These are phyloP conservation scores for Globisporangium nagaii DNA, from an alignment of 352 stramenopile genomes.

Conservation along the genomic window DNA sequence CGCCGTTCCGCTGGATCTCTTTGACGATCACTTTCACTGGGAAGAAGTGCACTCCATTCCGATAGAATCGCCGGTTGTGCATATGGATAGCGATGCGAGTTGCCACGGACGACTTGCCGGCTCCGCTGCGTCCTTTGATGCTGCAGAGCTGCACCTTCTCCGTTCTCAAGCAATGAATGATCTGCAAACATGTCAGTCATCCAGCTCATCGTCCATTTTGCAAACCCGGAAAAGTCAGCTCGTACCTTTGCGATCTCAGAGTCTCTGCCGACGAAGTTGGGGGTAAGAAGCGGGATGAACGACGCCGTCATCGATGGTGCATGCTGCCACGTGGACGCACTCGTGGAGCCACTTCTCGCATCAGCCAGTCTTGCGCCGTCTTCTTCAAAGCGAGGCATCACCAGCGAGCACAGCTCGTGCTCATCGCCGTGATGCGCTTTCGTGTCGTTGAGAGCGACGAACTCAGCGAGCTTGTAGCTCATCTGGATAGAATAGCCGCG, in stretches of 20 bases:
- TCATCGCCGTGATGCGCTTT: constrained; percentile 15
- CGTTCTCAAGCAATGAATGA: constrained; percentile 19
- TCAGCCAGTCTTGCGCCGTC: constrained; percentile 18
- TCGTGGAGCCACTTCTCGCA: constrained; percentile 1
- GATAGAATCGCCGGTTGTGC: constrained; percentile 33
- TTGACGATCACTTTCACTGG: constrained; percentile 34
- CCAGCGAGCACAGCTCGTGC: constrained; percentile 28
- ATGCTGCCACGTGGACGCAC: constrained; percentile 13
- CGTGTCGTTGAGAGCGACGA: constrained; percentile 38
- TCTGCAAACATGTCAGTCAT: constrained; percentile 12
- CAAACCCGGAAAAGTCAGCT: background rate
- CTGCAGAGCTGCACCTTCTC: constrained; percentile 44
- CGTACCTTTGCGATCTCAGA: constrained; percentile 37
- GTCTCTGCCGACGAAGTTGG: constrained; percentile 51
- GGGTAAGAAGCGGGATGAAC: constrained; percentile 52
- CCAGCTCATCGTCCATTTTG: too few relatives aligned
- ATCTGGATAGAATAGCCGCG: constrained; percentile 36
- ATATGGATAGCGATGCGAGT: constrained; percentile 47
- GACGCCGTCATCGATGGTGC: constrained; percentile 31
- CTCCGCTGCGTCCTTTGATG: constrained; percentile 32
- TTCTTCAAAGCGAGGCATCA: constrained; percentile 8
- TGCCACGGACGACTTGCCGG: constrained; percentile 60
- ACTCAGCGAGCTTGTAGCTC: constrained; percentile 27
- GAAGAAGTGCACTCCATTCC: constrained; percentile 52
- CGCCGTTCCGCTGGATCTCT: constrained; percentile 17